Evolutionary conservation across 176 grass and related monocot species (phyloP).

Genomic region (Aechmea fasciata): DNA sequence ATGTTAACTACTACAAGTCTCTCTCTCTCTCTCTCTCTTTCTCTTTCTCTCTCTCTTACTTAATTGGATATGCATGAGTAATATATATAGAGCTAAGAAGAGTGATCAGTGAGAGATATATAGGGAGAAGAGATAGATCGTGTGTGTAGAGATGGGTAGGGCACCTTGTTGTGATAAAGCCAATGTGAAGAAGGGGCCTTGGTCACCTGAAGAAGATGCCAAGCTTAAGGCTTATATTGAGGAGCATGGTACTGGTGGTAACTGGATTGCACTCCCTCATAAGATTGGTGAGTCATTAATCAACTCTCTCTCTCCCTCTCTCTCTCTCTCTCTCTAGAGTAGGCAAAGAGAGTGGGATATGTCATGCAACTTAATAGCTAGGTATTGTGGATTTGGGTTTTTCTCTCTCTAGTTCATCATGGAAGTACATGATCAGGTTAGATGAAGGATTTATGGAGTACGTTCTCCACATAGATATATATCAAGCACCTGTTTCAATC

Average conservation of each 20-base stretch:
- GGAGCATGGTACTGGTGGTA: conserved; percentile 71
- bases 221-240: conserved; percentile 92
- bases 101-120: conserved; percentile 2
- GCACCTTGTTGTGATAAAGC: conserved; percentile 98
- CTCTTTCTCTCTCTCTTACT: neutral
- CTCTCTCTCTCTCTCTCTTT: neutral
- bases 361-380: no score
- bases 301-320: neutral
- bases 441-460: no score
- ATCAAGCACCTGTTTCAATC: no score
- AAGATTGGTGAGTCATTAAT: conserved; percentile 61
- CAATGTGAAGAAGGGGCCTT: conserved; percentile 92
- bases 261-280: conserved; percentile 97
- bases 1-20: neutral
- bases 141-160: conserved; percentile 47
- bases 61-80: neutral
- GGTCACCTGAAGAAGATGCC: conserved; percentile 92
- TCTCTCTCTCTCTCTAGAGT: neutral
- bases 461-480: no score
- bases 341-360: neutral
- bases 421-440: no score
- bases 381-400: no score
- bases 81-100: neutral
- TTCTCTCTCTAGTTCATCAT: no score
- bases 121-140: conserved; percentile 1